phyloP scores from a whole-genome alignment of 2,329 filamentous ascomycete genomes.

The Gaeumannomyces tritici region DNA sequence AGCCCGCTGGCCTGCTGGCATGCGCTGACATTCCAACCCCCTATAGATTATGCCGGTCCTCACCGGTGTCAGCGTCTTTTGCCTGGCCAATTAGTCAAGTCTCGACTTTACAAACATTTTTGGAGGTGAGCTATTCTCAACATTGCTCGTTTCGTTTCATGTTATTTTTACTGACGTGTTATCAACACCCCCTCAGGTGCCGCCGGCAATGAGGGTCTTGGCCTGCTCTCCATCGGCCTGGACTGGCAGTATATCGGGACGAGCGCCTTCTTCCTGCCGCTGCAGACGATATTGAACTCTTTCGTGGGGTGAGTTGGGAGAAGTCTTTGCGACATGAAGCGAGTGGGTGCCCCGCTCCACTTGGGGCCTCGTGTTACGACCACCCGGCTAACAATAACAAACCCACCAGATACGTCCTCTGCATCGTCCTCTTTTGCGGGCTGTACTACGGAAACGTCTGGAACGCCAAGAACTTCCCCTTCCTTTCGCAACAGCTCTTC shows the following conservation, averaged over 20 bases:
- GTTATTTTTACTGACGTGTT: too few species aligned
- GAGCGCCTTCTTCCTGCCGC: constrained; percentile 24
- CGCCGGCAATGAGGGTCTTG: constrained; percentile 24
- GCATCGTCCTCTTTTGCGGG: constrained; percentile 24
- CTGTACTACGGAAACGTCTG: constrained; percentile 32
- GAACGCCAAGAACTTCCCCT: constrained; percentile 20
- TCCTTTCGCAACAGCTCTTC: constrained; percentile 29
- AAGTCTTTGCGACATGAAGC: too few species aligned
- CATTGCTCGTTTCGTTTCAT: too few species aligned
- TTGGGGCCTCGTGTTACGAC: too few species aligned
- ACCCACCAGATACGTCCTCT: constrained; percentile 16
- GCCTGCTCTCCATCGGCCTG: constrained; percentile 27
- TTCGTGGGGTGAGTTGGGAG: constrained; percentile 18
- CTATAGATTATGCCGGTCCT: constrained; percentile 27
- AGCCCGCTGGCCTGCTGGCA: neutral
- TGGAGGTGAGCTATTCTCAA: constrained; percentile 15
- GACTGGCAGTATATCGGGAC: constrained; percentile 34
- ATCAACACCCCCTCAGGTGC: constrained; percentile 17
- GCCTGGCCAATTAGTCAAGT: constrained; percentile 31
- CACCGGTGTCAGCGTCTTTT: constrained; percentile 30
- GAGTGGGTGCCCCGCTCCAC: too few species aligned
- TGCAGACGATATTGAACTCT: constrained; percentile 26
- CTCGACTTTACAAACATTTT: constrained; percentile 24
- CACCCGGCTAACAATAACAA: neutral
- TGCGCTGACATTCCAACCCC: neutral